Conservation (phyloP, 371 early-diverging fungal species). For the Phascolomyces articulosus region DNA sequence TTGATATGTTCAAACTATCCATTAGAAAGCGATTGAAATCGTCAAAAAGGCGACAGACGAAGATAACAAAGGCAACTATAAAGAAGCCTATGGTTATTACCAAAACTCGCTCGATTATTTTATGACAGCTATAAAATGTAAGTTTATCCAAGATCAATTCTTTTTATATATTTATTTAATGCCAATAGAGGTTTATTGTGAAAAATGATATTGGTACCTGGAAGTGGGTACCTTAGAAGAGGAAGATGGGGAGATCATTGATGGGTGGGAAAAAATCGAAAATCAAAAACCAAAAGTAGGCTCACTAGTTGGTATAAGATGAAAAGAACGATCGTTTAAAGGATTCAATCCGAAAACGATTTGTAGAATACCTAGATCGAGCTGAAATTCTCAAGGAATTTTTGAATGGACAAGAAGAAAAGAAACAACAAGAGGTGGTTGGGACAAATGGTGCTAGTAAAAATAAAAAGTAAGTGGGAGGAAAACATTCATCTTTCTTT, state of each 20-base stretch:
- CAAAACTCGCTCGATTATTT: conserved; percentile 91
- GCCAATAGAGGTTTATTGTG: no score
- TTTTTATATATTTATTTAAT: no score
- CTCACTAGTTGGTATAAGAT: conserved; percentile 56
- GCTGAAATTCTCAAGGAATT: conserved; percentile 94
- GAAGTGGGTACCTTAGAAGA: no score
- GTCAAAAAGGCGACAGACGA: conserved; percentile 94
- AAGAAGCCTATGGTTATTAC: conserved; percentile 90
- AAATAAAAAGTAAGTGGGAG: conserved; percentile 50
- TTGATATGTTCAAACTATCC: neutral
- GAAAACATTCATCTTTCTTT: neutral
- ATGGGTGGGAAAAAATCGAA: no score
- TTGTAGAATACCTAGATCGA: conserved; percentile 91
- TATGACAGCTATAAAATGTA: conserved; percentile 94
- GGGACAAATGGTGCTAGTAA: conserved; percentile 57
- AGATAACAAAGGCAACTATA: conserved; percentile 88
- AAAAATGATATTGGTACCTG: no score
- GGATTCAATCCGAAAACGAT: conserved; percentile 87
- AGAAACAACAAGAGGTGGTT: conserved; percentile 65
- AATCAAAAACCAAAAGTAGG: neutral
- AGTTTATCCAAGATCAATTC: conserved; percentile 14
- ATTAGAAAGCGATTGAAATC: conserved; percentile 83
- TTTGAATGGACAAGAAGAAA: conserved; percentile 70
- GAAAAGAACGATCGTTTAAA: conserved; percentile 92
- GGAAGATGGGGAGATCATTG: no score